Evolutionary conservation across 225 moss, liverwort and hornwort species (phyloP).

Genomic region (Pseudoscleropodium purum): DNA sequence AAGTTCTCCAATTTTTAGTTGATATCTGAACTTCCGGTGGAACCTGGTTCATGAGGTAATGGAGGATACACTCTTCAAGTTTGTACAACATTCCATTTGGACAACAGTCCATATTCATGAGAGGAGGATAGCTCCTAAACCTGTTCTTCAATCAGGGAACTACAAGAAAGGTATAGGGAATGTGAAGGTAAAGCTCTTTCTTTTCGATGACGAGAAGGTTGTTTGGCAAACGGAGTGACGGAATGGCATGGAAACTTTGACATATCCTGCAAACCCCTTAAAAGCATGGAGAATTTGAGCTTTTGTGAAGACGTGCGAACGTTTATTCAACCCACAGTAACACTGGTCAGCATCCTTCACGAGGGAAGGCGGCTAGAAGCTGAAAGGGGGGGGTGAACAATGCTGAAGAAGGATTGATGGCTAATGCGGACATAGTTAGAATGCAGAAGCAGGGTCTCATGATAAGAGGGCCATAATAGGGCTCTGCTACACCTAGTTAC

Average conservation of each 20-base stretch:
- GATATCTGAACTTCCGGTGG: not conserved
- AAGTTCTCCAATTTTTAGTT: not conserved
- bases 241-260: not conserved
- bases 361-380: constrained; percentile 10
- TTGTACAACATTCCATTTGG: constrained; percentile 27
- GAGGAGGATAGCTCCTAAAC: constrained; percentile 8
- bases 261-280: not conserved
- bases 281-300: not conserved
- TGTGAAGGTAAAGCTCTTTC: constrained; percentile 2
- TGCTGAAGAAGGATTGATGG: constrained; percentile 16
- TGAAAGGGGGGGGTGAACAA: constrained; percentile 31
- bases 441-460: constrained; percentile 15
- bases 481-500: constrained; percentile 13
- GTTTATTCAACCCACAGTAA: constrained; percentile 5
- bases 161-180: constrained; percentile 9
- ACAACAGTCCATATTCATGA: constrained; percentile 1
- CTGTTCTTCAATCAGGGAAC: constrained; percentile 15
- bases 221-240: not conserved
- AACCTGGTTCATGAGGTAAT: not conserved
- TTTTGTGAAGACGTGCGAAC: not conserved
- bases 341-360: not conserved
- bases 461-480: constrained; percentile 13
- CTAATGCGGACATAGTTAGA: constrained; percentile 20
- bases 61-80: constrained; percentile 5
- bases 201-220: not conserved